phyloP scores from a whole-genome alignment of 345 rosid species.

The Balakata baccata region DNA sequence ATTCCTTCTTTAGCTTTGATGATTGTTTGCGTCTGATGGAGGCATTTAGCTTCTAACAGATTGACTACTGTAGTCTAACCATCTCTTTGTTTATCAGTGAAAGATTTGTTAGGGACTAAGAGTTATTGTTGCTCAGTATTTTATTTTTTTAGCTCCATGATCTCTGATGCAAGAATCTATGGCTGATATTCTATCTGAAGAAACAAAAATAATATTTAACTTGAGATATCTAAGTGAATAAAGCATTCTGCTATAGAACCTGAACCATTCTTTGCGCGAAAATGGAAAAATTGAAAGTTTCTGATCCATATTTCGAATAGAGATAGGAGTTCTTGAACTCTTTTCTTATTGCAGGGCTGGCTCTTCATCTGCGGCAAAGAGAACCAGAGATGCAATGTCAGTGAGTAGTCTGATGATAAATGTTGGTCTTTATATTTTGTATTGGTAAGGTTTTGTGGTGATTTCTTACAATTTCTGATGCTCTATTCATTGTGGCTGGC shows the following conservation, averaged over 20 bases:
- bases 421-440: background rate
- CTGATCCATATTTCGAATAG: too few relatives aligned
- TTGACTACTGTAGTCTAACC: too few relatives aligned
- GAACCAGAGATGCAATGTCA: conserved; percentile 10
- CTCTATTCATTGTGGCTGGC: background rate
- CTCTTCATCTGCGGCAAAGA: conserved; percentile 3
- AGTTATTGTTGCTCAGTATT: background rate
- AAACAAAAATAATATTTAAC: background rate
- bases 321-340: background rate
- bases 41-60: too few relatives aligned
- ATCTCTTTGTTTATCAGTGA: too few relatives aligned
- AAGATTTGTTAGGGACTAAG: too few relatives aligned
- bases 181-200: too few relatives aligned
- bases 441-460: background rate
- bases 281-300: too few relatives aligned
- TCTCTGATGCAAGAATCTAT: background rate
- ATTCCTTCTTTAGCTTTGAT: too few relatives aligned
- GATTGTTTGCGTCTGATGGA: too few relatives aligned
- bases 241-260: background rate
- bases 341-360: conserved; percentile 7
- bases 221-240: background rate
- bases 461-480: background rate
- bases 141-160: background rate
- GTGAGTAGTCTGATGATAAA: background rate
- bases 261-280: background rate